Percentiles rank a stretch among this genome's conserved stretches.
Conservation (phyloP, 1,139 yeast species). For the Suhomyces ambrosiae region DNA sequence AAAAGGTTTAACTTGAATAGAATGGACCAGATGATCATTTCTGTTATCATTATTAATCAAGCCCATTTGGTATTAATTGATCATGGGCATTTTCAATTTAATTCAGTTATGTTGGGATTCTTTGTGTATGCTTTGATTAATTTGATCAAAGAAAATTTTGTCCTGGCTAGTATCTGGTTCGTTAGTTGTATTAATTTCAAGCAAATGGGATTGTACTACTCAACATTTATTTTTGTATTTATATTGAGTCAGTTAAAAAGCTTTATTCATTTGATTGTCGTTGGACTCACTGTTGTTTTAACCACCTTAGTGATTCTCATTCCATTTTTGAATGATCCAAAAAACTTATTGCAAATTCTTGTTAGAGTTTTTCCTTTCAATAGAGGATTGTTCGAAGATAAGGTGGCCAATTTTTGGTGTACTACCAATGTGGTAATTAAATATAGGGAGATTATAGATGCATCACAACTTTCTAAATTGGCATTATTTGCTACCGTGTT, state of each 20-base stretch:
- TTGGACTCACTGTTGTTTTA: constrained; percentile 62
- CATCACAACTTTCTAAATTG: constrained; percentile 59
- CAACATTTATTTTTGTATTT: constrained; percentile 85
- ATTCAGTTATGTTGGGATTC: constrained; percentile 90
- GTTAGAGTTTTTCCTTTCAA: constrained; percentile 85
- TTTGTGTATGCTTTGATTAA: constrained; percentile 69
- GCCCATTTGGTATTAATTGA: constrained; percentile 85
- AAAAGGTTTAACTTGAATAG: constrained; percentile 55
- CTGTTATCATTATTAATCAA: constrained; percentile 74
- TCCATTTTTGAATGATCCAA: constrained; percentile 53
- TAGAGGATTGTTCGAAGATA: constrained; percentile 96
- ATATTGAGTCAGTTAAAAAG: constrained; percentile 43
- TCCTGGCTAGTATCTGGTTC: constrained; percentile 77
- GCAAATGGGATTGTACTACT: constrained; percentile 93
- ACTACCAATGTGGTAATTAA: constrained; percentile 77
- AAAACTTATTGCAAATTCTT: constrained; percentile 38
- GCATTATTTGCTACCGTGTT: constrained; percentile 66
- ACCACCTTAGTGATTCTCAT: constrained; percentile 55
- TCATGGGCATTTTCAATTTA: constrained; percentile 97
- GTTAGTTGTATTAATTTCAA: constrained; percentile 80
- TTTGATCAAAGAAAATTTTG: constrained; percentile 62
- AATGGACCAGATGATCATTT: constrained; percentile 74
- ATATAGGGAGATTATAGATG: constrained; percentile 57
- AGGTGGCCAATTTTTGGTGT: constrained; percentile 98
- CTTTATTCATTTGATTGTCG: constrained; percentile 53